Conservation (phyloP, 768 basidiomycete species). For the Pisolithus tinctorius region DNA sequence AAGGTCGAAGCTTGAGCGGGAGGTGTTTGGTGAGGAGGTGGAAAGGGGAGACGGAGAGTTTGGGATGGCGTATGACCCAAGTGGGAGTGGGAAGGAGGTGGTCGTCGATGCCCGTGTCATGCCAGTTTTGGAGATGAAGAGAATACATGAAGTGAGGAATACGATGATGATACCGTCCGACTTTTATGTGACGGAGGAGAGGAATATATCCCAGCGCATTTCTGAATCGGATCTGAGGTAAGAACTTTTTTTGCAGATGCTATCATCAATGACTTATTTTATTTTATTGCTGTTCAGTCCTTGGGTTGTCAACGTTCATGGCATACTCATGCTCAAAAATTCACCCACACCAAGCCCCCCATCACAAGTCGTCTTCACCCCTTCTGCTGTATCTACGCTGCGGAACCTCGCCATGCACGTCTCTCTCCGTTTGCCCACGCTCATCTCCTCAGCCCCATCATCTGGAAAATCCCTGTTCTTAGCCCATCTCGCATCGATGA, state of each 20-base stretch:
- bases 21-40: conserved; percentile 52
- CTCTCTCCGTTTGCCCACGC: conserved; percentile 65
- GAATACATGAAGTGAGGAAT: conserved; percentile 48
- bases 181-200: conserved; percentile 40
- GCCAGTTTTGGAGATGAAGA: conserved; percentile 58
- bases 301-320: conserved; percentile 54
- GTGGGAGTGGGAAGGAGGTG: conserved; percentile 38
- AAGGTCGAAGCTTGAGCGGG: conserved; percentile 56
- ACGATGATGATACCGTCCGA: conserved; percentile 36
- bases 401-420: conserved; percentile 56
- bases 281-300: conserved; percentile 33
- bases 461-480: conserved; percentile 83
- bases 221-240: conserved; percentile 51
- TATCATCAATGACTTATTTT: not conserved
- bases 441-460: conserved; percentile 81
- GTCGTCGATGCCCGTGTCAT: conserved; percentile 77
- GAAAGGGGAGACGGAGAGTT: conserved; percentile 44
- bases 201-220: conserved; percentile 29
- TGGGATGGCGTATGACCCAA: conserved; percentile 47
- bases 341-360: conserved; percentile 20
- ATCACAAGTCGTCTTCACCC: conserved; percentile 53
- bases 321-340: conserved; percentile 56
- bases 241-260: conserved; percentile 7
- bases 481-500: conserved; percentile 60
- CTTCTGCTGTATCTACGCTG: conserved; percentile 52